Base-by-base conservation (phyloP, 176 grass and related monocot genomes). In the Olyra latifolia region DNA sequence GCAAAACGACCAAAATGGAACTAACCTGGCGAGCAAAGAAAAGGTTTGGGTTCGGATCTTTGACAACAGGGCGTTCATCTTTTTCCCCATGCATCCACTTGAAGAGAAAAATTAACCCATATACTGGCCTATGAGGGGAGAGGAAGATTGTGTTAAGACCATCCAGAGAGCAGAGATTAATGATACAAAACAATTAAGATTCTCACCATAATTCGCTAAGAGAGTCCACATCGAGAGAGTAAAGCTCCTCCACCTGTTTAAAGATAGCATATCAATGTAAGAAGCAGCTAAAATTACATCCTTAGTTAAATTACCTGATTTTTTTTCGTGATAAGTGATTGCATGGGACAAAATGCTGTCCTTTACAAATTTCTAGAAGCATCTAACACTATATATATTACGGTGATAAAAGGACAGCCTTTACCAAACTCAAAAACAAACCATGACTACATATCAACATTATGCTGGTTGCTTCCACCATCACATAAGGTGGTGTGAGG, bases 61-160 rank as follows among this genome's bases (percentile, higher is more conserved):
- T 87, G 50, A 87, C 66, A 47, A 82, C 86, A 55, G 77, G 67
- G 2, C 86, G 76, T 50, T 94, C 92, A 85, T 94, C 92, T 74
- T 87, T 94, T 76, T 95, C 92, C 44, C 92, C 92, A 20, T 86
- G 71, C 72, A 85, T 74, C 96, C 92, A 95, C 84, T 99, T 99
- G 87, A 95, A 99, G 71, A 99, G 86, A 83, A 99, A 99, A 82
- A 99, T 93, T 38, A 99, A 75, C 62, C 96, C 90, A 79, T 95
- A 95, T 62, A 95, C 88, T 72, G 96, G 96, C 88, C 96, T 99
- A 86, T 66, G 28, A 76, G 35, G 87, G 77, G 27, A 66, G 17
- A 68, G 2, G 17, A 77, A 32, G 2, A 72, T 48, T 72, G 12
- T n/a, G 58, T 82, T 77, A 64, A 66, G 13, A 72, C 6, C 47